Percentiles rank a stretch among this genome's conserved stretches.
Evolutionary conservation across 1,139 yeast genomes (phyloP).

Genomic region (Hemisphaericaspora lyxosophila): DNA sequence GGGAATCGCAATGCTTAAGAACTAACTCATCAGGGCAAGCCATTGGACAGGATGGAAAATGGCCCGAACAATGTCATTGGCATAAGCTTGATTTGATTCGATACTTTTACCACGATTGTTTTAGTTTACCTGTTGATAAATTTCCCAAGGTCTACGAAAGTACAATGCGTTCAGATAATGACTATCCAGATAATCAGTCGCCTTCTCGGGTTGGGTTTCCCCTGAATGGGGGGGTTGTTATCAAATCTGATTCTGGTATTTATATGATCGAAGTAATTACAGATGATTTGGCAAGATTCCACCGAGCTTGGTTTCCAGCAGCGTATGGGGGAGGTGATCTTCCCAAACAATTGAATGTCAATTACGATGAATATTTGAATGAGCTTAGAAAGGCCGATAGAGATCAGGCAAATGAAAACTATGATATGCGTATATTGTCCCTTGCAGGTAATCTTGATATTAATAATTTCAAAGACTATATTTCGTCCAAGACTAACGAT

Average conservation of each 20-base stretch:
- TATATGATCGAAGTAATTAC: conserved; percentile 66
- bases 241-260: conserved; percentile 63
- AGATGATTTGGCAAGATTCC: conserved; percentile 65
- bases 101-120: conserved; percentile 78
- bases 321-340: conserved; percentile 61
- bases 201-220: conserved; percentile 30
- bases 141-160: conserved; percentile 33
- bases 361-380: conserved; percentile 28
- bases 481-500: conserved; percentile 14
- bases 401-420: conserved; percentile 32
- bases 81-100: conserved; percentile 75
- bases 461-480: conserved; percentile 28
- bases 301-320: conserved; percentile 57
- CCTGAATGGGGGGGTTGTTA: conserved; percentile 46
- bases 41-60: conserved; percentile 59
- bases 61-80: conserved; percentile 68
- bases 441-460: conserved; percentile 39
- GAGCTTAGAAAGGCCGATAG: conserved; percentile 39
- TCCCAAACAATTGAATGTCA: conserved; percentile 49
- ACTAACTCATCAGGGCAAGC: conserved; percentile 36
- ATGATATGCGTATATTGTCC: conserved; percentile 51
- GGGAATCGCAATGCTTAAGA: conserved; percentile 61
- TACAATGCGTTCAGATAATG: conserved; percentile 20
- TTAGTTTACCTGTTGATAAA: conserved; percentile 65
- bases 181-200: conserved; percentile 20